Base-by-base conservation (phyloP, 306 rosid genomes). In the Dalbergia cultrata region DNA sequence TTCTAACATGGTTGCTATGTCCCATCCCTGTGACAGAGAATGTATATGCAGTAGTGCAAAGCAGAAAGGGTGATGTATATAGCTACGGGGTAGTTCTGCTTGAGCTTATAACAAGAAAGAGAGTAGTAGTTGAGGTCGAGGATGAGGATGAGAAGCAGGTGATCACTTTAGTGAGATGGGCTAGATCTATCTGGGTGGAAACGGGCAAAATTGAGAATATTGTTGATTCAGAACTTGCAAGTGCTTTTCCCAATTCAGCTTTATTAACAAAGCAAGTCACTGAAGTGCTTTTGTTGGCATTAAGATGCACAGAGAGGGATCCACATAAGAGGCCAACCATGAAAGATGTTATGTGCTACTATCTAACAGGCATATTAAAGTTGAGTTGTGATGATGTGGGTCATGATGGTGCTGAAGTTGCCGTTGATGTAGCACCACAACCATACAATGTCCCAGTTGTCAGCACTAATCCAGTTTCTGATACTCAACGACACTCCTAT, bases 11-110 rank as follows among this genome's bases (percentile, higher is more conserved):
- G 14, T 13, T 33, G 67, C 18, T 5, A 31, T 13, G 9, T n/a
- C n/a, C n/a, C n/a, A n/a, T 31, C 67, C 43, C 18, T 57, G 39
- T 64, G 60, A 17, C 85, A 90, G 93, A 92, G 58, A 89, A 85
- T 85, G 89, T 90, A 13, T 83, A 79, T 66, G 18, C 82, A 50
- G 57, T 75, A 52, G 71, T 17, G 21, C 62, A 9, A 47, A 82
- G 88, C 35, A 72, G 54, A 68, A 89, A 85, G 67, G 83, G 88
- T 8, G 95, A 92, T 52, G 95, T 88, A 13, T 90, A 86, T 68
- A 85, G 95, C 56, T 90, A 81, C 8, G 95, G 95, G 37, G 91
- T 92, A 4, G 90, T 92, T 50, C 80, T 92, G 79, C 86, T 92
- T 3, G 93, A 90, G 88, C 81, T 89, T 39, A 83, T 92, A 85